These are phyloP conservation scores for Arthrobotrys conoides DNA, from an alignment of 2,329 filamentous ascomycete genomes.

Conservation along the genomic window DNA sequence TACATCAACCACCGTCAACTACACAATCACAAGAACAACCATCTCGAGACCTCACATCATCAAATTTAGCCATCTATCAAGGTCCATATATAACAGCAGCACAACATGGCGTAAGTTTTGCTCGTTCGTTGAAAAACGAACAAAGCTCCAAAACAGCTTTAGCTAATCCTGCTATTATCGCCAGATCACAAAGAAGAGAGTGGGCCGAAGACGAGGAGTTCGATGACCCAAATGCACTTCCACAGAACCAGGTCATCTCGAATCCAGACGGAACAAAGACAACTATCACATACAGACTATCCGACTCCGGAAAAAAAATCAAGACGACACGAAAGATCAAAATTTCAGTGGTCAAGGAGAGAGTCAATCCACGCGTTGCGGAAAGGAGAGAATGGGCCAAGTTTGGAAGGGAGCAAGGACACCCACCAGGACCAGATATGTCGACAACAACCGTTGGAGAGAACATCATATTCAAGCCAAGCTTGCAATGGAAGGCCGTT, in stretches of 20 bases:
- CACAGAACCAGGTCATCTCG: constrained; percentile 86
- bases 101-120: constrained; percentile 49
- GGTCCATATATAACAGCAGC: constrained; percentile 14
- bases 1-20: neutral
- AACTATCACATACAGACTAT: constrained; percentile 87
- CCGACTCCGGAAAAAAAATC: constrained; percentile 94
- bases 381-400: constrained; percentile 94
- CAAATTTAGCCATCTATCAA: constrained; percentile 4
- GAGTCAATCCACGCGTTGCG: constrained; percentile 95
- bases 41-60: neutral
- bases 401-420: constrained; percentile 91
- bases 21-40: neutral
- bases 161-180: constrained; percentile 22
- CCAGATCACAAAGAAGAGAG: constrained; percentile 70
- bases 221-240: constrained; percentile 86
- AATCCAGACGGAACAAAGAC: constrained; percentile 99
- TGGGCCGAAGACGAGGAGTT: constrained; percentile 95
- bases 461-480: constrained; percentile 97
- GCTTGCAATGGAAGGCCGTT: constrained; percentile 92
- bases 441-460: constrained; percentile 95
- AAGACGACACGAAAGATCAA: constrained; percentile 97
- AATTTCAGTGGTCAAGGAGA: constrained; percentile 89
- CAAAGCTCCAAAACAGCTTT: constrained; percentile 40
- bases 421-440: constrained; percentile 82
- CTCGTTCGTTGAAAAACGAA: neutral